A percentile compares a stretch with the other conserved stretches of the same genome.
phyloP scores from a whole-genome alignment of 176 grass and related monocot species.

The Rhynchospora tenuis region DNA sequence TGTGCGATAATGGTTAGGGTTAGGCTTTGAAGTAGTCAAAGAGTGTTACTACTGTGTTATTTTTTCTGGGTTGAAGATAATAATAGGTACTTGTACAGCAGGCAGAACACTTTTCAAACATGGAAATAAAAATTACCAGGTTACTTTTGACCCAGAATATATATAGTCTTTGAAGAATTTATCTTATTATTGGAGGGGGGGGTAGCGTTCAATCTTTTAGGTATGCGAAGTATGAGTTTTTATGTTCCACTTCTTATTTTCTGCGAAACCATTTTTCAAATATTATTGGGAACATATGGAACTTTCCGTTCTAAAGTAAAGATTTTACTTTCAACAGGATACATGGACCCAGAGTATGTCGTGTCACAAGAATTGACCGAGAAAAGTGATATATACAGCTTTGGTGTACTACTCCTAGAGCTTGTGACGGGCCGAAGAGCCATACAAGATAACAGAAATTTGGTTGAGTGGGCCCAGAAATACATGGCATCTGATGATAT shows the following conservation, averaged over 20 bases:
- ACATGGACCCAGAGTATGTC: conserved; percentile 99
- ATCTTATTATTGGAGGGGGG: not conserved
- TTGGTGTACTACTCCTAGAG: conserved; percentile 79
- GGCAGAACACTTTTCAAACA: not conserved
- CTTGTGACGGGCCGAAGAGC: conserved; percentile 74
- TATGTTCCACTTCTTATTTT: not conserved
- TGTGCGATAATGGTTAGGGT: too few relatives aligned
- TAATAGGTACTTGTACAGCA: not conserved
- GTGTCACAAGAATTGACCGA: conserved; percentile 89
- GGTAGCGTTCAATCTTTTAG: too few relatives aligned
- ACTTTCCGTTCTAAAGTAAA: not conserved
- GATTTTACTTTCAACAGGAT: conserved; percentile 40
- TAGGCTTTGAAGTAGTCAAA: too few relatives aligned
- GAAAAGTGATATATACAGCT: conserved; percentile 99
- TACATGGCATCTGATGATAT: conserved; percentile 45
- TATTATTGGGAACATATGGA: not conserved
- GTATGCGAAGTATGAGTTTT: too few relatives aligned
- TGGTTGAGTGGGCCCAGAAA: conserved; percentile 77
- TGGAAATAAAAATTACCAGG: not conserved
- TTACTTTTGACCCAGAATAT: not conserved
- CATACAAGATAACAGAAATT: conserved; percentile 78
- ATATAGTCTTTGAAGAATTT: not conserved
- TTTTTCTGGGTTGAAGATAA: not conserved
- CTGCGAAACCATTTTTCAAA: not conserved
- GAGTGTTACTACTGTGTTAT: too few relatives aligned